Conservation (phyloP, 2,329 filamentous ascomycete species). For the Plenodomus lindquistii region DNA sequence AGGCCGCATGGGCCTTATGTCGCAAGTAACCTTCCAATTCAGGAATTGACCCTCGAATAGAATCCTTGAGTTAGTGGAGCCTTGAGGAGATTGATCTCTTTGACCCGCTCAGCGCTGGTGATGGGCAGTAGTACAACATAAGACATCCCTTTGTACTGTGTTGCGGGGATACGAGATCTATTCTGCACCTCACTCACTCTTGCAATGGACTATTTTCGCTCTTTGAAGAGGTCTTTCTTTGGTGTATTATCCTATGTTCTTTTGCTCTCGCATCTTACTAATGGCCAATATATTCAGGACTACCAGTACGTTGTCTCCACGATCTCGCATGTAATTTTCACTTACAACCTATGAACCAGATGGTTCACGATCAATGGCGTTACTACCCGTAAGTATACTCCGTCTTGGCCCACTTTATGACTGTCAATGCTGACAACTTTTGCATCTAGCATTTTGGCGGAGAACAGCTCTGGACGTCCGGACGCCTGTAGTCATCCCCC, state of each 20-base stretch:
- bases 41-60: background rate
- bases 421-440: background rate
- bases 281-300: constrained; percentile 6
- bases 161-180: background rate
- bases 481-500: background rate
- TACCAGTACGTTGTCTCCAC: constrained; percentile 3
- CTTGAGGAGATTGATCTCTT: background rate
- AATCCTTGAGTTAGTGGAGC: background rate
- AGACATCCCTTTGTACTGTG: constrained; percentile 1
- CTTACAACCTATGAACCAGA: background rate
- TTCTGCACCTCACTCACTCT: constrained; percentile 1
- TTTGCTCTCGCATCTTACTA: constrained; percentile 1
- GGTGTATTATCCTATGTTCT: constrained; percentile 1
- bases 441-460: constrained; percentile 2
- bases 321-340: constrained; percentile 1
- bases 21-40: constrained; percentile 1
- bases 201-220: background rate
- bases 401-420: background rate
- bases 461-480: constrained; percentile 3
- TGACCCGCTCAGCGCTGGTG: background rate
- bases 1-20: background rate
- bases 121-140: constrained; percentile 1
- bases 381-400: constrained; percentile 1
- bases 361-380: background rate
- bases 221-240: background rate